Evolutionary conservation across 495 filamentous ascomycete species (phyloP).

Genomic region (Penicillium robsamsonii): DNA sequence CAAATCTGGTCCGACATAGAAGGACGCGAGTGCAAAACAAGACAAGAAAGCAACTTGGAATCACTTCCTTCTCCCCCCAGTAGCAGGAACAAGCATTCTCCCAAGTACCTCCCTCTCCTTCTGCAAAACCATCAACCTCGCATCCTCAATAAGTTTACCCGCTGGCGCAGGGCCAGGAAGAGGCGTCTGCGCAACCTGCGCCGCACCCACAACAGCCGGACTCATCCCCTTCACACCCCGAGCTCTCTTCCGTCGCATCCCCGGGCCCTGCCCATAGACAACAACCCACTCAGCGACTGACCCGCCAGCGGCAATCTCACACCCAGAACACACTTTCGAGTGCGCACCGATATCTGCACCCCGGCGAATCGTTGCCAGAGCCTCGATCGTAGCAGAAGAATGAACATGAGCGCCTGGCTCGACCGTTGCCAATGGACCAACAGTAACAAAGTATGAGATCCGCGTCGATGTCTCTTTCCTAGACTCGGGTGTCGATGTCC

Average conservation of each 20-base stretch:
- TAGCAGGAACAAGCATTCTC: conserved; percentile 38
- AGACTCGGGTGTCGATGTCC: neutral
- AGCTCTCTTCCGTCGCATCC: conserved; percentile 35
- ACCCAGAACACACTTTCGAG: conserved; percentile 41
- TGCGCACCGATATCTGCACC: conserved; percentile 40
- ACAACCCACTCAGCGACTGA: conserved; percentile 42
- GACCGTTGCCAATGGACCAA: conserved; percentile 35
- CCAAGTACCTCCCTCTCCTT: conserved; percentile 45
- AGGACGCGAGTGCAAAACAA: neutral
- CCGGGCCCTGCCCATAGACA: conserved; percentile 41
- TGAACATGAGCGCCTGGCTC: conserved; percentile 38
- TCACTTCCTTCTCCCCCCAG: conserved; percentile 33
- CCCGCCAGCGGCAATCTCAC: conserved; percentile 29
- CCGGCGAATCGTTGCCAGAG: conserved; percentile 29
- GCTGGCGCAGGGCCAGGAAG: conserved; percentile 26
- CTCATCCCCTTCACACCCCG: conserved; percentile 22
- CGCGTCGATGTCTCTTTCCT: conserved; percentile 24
- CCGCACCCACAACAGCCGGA: conserved; percentile 25
- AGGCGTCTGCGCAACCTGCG: conserved; percentile 22
- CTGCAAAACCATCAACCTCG: conserved; percentile 44
- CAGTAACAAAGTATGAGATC: conserved; percentile 36
- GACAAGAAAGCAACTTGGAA: neutral
- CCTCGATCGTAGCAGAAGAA: conserved; percentile 36
- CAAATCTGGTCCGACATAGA: neutral
- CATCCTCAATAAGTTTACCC: conserved; percentile 45